Percentiles rank a stretch among this genome's conserved stretches.
These are phyloP conservation scores for Musa schizocarpa DNA, from an alignment of 176 grass and related monocot species.

Conservation along the genomic window DNA sequence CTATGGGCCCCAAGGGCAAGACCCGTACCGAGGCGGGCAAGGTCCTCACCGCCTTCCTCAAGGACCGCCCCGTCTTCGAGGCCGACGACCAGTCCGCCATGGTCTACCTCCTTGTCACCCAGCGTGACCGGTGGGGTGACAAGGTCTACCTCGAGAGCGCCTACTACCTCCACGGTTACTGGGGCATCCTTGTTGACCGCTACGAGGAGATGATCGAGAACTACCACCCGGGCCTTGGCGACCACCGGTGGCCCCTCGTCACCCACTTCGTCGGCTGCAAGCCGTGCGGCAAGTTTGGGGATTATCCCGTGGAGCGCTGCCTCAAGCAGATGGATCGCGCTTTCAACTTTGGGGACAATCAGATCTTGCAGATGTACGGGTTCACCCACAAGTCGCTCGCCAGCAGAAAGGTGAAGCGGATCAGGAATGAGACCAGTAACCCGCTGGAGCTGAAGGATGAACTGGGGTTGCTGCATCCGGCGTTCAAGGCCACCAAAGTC, in stretches of 20 bases:
- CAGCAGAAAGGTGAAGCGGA: constrained; percentile 78
- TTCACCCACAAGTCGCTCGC: constrained; percentile 79
- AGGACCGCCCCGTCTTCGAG: constrained; percentile 96
- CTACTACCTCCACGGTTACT: constrained; percentile 97
- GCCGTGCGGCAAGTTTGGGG: constrained; percentile 87
- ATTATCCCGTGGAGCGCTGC: constrained; percentile 90
- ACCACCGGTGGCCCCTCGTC: constrained; percentile 92
- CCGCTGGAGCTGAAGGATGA: constrained; percentile 69
- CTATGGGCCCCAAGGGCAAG: constrained; percentile 96
- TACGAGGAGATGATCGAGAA: constrained; percentile 99
- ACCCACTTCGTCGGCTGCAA: constrained; percentile 99
- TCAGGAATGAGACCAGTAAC: constrained; percentile 84
- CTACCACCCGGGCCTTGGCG: constrained; percentile 87
- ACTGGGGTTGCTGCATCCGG: constrained; percentile 77
- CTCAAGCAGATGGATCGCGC: constrained; percentile 98
- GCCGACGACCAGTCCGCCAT: constrained; percentile 98
- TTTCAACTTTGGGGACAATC: constrained; percentile 97
- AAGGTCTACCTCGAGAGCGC: constrained; percentile 93
- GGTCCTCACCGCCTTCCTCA: constrained; percentile 67
- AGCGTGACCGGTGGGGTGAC: constrained; percentile 69
- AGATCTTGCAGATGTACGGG: constrained; percentile 96
- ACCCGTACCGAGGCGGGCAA: constrained; percentile 70
- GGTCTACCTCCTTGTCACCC: constrained; percentile 87
- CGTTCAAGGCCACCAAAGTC: constrained; percentile 73
- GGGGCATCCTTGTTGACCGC: constrained; percentile 88